Base-by-base conservation (phyloP, 2,329 filamentous ascomycete genomes). In the Aspergillus pseudoterreus region DNA sequence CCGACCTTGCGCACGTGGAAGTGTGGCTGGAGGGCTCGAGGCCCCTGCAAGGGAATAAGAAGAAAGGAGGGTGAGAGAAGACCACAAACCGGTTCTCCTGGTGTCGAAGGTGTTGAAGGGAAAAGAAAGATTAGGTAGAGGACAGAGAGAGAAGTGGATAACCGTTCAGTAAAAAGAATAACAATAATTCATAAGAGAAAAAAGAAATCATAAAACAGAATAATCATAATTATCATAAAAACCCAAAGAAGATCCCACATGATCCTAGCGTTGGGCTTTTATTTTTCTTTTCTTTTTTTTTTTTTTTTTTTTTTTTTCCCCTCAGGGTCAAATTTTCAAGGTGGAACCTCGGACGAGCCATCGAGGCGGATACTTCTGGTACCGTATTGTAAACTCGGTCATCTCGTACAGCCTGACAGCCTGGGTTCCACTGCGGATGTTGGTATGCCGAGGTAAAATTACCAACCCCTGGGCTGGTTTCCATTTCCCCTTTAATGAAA, bases 391-490 rank as follows among this genome's bases (percentile, higher is more conserved):
- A 19, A n/a, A 10, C 39, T 9, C 39, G 11, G 17, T 42, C n/a
- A 42, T 22, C n/a, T 10, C 39, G 17, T n/a, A 6, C 39, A 17
- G 9, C 19, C 11, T 22, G 39, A 17, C 15, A 14, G 43, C 35
- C 5, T 2, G 3, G 5, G 43, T 35, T 30, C 11, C 6, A 5
- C 41, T 22, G 32, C 17, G 39, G 39, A 21, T 6, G 14, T 42
- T 19, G 39, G 39, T 49, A 49, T 38, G 17, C 19, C 21, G 45
- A 43, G 42, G 49, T 51, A 51, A 51, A 19, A 38, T 43, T 47
- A 51, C 49, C 43, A 11, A 21, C 49, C 49, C 49, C 49, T 51
- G 49, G 45, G 35, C 45, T 21, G n/a, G n/a, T 43, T 14, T n/a
- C 22, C 22, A 14, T 43, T 43, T 39, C 35, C 45, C 38, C 39